Conservation (phyloP, 352 stramenopile species). For the Blastocystis sp. region DNA sequence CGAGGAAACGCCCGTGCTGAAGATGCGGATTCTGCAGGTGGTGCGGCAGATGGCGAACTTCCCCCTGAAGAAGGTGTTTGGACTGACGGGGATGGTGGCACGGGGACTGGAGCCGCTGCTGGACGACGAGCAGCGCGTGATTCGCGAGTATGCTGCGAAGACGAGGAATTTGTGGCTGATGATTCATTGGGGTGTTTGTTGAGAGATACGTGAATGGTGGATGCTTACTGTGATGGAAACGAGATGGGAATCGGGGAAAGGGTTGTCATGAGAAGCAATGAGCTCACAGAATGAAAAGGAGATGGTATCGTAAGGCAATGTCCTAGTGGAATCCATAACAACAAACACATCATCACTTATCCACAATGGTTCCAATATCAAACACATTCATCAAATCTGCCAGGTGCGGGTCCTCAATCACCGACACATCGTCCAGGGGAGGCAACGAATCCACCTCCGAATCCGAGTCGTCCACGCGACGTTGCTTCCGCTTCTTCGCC, state of each 20-base stretch:
- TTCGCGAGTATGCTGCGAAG: conserved; percentile 32
- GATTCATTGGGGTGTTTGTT: conserved; percentile 51
- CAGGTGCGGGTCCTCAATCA: not conserved
- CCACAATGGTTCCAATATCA: conserved; percentile 3
- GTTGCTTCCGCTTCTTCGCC: not conserved
- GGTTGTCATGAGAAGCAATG: too few species aligned
- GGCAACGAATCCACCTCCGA: not conserved
- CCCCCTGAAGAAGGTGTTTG: not conserved
- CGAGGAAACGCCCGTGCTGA: not conserved
- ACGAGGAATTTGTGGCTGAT: conserved; percentile 43
- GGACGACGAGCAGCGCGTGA: conserved; percentile 4
- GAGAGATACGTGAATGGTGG: too few species aligned
- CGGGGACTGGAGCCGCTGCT: not conserved
- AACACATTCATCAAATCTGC: conserved; percentile 10
- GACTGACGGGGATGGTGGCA: not conserved
- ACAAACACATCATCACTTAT: not conserved
- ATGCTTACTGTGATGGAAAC: too few species aligned
- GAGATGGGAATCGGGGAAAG: too few species aligned
- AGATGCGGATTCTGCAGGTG: not conserved
- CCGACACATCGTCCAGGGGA: not conserved
- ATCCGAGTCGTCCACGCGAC: not conserved
- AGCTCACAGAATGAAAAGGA: too few species aligned
- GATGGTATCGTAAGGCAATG: too few species aligned
- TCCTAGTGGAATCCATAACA: too few species aligned
- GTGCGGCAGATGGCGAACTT: not conserved